phyloP scores from a whole-genome alignment of 331 rosid genomes.

The Cydonia oblonga region DNA sequence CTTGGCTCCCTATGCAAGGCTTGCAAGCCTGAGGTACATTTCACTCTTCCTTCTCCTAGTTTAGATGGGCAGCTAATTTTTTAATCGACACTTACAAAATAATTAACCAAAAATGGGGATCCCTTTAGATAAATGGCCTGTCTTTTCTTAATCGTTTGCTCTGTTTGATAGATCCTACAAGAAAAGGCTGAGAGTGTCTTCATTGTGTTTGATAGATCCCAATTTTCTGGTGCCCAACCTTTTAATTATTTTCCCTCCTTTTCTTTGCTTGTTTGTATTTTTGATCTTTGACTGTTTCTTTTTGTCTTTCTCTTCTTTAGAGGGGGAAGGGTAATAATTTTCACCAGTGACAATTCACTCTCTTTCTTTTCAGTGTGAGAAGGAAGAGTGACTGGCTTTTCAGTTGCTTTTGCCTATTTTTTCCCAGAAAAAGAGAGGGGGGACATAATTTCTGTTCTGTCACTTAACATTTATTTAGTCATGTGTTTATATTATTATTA shows the following conservation, averaged over 20 bases:
- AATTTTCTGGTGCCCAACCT: neutral
- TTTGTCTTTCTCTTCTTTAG: too few species aligned
- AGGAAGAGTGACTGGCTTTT: neutral
- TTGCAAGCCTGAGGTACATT: constrained; percentile 71
- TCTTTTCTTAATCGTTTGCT: neutral
- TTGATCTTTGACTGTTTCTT: too few species aligned
- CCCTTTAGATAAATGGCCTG: too few species aligned
- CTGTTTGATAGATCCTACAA: neutral
- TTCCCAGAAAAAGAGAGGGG: neutral
- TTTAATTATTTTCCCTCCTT: too few species aligned
- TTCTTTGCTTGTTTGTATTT: too few species aligned
- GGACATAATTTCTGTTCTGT: neutral
- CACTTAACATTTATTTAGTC: neutral
- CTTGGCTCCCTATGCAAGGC: constrained; percentile 86
- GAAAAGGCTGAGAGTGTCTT: neutral
- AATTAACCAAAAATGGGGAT: too few species aligned
- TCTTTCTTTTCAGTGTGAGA: constrained; percentile 1
- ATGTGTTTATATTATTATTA: neutral
- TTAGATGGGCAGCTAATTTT: too few species aligned
- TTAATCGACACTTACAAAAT: too few species aligned
- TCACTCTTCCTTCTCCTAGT: neutral
- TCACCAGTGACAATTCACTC: constrained; percentile 11
- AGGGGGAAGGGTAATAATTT: neutral
- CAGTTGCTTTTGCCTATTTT: neutral
- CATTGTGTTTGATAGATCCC: constrained; percentile 23